phyloP scores from a whole-genome alignment of 441 rosid species.

The Gossypium davidsonii region DNA sequence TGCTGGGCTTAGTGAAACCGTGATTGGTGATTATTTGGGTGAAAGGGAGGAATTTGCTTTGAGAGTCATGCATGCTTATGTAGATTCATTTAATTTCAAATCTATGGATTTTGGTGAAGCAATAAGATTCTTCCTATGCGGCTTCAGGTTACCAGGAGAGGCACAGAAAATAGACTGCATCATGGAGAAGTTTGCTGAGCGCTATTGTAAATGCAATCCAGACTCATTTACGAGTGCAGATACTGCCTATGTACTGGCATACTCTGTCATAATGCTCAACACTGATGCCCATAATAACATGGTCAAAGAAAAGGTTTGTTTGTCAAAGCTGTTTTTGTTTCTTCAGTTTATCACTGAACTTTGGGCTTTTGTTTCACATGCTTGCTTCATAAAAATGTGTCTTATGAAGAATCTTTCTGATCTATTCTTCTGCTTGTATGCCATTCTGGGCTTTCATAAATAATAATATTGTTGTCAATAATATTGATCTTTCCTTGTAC shows the following conservation, averaged over 20 bases:
- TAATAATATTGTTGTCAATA: neutral
- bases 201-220: conserved; percentile 94
- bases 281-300: conserved; percentile 94
- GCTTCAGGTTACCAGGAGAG: conserved; percentile 95
- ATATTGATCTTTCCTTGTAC: neutral
- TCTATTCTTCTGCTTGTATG: neutral
- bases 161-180: conserved; percentile 98
- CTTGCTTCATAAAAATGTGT: neutral
- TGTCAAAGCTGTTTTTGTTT: conserved; percentile 16
- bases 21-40: conserved; percentile 96
- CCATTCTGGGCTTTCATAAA: neutral
- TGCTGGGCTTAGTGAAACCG: conserved; percentile 65
- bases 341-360: conserved; percentile 13
- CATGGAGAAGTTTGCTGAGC: conserved; percentile 98
- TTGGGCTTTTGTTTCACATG: conserved; percentile 7
- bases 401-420: neutral
- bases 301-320: conserved; percentile 96
- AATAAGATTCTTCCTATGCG: conserved; percentile 84
- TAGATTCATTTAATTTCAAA: conserved; percentile 88
- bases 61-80: conserved; percentile 96
- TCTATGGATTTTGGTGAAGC: conserved; percentile 85
- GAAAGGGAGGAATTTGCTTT: conserved; percentile 91
- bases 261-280: conserved; percentile 96
- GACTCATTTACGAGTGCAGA: conserved; percentile 90
- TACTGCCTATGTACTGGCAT: conserved; percentile 95